Percentiles rank a stretch among this genome's conserved stretches.
phyloP scores from a whole-genome alignment of 2,329 filamentous ascomycete genomes.

The Nothophoma quercina region DNA sequence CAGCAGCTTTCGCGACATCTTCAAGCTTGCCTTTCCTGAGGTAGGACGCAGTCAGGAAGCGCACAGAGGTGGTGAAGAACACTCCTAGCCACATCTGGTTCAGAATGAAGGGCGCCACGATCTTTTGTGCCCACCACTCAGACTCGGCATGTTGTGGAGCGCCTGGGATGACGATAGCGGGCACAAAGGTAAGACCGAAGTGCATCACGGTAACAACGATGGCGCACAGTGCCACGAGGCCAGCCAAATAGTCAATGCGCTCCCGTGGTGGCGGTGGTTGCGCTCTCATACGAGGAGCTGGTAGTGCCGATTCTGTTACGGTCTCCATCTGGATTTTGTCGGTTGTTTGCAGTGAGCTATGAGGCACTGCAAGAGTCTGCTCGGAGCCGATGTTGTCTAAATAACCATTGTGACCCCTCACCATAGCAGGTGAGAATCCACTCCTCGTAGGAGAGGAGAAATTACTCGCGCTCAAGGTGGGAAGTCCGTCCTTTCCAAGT shows the following conservation, averaged over 20 bases:
- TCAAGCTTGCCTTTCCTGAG: slow-evolving; percentile 53
- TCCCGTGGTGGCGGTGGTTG: slow-evolving; percentile 35
- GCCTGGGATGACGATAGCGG: slow-evolving; percentile 49
- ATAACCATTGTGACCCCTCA: slow-evolving; percentile 5
- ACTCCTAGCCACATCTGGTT: slow-evolving; percentile 59
- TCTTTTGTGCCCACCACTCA: slow-evolving; percentile 53
- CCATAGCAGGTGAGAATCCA: slow-evolving; percentile 20
- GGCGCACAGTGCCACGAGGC: slow-evolving; percentile 55
- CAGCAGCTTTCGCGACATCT: slow-evolving; percentile 55
- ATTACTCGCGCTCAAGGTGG: slow-evolving; percentile 24
- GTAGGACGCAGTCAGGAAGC: slow-evolving; percentile 55
- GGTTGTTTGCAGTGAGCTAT: slow-evolving; percentile 7
- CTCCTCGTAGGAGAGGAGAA: slow-evolving; percentile 20
- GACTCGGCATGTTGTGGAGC: slow-evolving; percentile 49
- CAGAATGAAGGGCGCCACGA: slow-evolving; percentile 54
- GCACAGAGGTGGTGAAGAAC: slow-evolving; percentile 59
- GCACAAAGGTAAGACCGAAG: slow-evolving; percentile 54
- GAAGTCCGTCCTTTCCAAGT: slow-evolving; percentile 3
- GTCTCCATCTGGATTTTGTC: slow-evolving; percentile 42
- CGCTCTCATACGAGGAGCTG: slow-evolving; percentile 38
- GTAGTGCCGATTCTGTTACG: slow-evolving; percentile 40
- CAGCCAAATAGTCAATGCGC: slow-evolving; percentile 57
- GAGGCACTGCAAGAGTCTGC: slow-evolving; percentile 21
- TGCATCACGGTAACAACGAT: slow-evolving; percentile 56
- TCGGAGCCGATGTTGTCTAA: slow-evolving; percentile 21